A percentile compares a stretch with the other conserved stretches of the same genome.
These are phyloP conservation scores for Sporothrix schenckii DNA, from an alignment of 2,329 filamentous ascomycete species.

Conservation along the genomic window DNA sequence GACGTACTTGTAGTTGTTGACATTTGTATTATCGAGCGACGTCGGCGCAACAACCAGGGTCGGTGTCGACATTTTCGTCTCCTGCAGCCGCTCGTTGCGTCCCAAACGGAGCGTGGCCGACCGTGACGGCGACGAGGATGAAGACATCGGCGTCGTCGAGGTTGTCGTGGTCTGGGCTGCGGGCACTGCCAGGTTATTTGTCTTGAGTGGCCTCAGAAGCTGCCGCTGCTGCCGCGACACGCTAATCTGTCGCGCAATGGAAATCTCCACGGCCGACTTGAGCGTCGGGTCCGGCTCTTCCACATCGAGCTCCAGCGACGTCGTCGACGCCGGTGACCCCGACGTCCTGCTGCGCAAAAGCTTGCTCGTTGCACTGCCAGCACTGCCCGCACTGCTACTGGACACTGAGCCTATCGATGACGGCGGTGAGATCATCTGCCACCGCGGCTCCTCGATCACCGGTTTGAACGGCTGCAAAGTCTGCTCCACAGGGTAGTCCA, in stretches of 20 bases:
- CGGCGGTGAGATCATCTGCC: constrained; percentile 53
- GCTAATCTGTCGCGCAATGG: constrained; percentile 69
- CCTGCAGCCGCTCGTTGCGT: constrained; percentile 45
- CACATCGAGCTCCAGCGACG: constrained; percentile 43
- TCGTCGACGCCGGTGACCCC: constrained; percentile 40
- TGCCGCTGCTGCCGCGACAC: constrained; percentile 64
- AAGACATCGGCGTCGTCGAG: neutral
- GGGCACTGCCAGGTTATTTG: constrained; percentile 37
- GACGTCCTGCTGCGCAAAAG: neutral
- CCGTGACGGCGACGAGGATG: constrained; percentile 28
- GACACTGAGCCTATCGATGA: constrained; percentile 33
- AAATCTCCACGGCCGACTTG: constrained; percentile 63
- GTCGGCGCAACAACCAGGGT: constrained; percentile 48
- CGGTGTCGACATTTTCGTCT: constrained; percentile 51
- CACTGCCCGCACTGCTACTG: constrained; percentile 32
- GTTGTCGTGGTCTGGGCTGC: neutral
- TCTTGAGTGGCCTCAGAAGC: constrained; percentile 58
- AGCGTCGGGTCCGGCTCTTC: constrained; percentile 51
- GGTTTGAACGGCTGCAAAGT: constrained; percentile 41
- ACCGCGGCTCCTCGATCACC: constrained; percentile 49
- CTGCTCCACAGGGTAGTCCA: constrained; percentile 36
- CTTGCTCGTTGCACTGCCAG: constrained; percentile 33
- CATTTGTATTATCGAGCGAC: constrained; percentile 28
- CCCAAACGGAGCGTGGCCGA: constrained; percentile 37
- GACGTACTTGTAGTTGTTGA: constrained; percentile 19